These are phyloP conservation scores for Rhizophagus sp. DNA, from an alignment of 192 early-diverging fungal species.

Conservation along the genomic window DNA sequence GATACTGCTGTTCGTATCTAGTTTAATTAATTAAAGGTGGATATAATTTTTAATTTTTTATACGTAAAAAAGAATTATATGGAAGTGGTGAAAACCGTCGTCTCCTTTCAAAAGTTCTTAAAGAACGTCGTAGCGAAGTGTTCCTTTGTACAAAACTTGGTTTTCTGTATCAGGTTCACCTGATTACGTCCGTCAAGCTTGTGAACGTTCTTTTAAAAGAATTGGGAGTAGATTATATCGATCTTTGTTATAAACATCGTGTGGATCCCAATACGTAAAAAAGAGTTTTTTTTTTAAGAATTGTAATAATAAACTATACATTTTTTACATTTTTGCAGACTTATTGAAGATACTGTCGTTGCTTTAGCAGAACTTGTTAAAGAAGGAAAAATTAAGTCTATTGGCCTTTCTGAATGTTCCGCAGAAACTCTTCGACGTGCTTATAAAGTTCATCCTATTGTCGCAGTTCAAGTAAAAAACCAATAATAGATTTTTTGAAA, in stretches of 20 bases:
- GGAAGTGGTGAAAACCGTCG: no score
- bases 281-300: neutral
- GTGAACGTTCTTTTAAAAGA: slow-evolving; percentile 28
- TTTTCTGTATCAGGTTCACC: slow-evolving; percentile 42
- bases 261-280: slow-evolving; percentile 34
- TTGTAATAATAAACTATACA: neutral
- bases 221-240: slow-evolving; percentile 39
- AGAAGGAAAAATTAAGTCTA: slow-evolving; percentile 41
- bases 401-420: slow-evolving; percentile 58
- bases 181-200: slow-evolving; percentile 48
- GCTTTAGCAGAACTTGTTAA: slow-evolving; percentile 43
- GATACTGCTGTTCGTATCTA: slow-evolving; percentile 43
- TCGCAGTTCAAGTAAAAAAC: slow-evolving; percentile 46
- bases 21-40: no score
- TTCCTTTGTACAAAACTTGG: slow-evolving; percentile 70
- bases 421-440: slow-evolving; percentile 63
- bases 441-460: slow-evolving; percentile 68
- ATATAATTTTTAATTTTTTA: neutral
- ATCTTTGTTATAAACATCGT: slow-evolving; percentile 42
- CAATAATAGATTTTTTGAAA: no score
- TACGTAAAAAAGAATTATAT: no score
- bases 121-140: slow-evolving; percentile 50
- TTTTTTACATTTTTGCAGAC: neutral
- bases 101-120: slow-evolving; percentile 50
- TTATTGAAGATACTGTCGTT: slow-evolving; percentile 42